Percentiles rank a stretch among this genome's conserved stretches.
These are phyloP conservation scores for Kickxella alabastrina DNA, from an alignment of 192 early-diverging fungal genomes.

Conservation along the genomic window DNA sequence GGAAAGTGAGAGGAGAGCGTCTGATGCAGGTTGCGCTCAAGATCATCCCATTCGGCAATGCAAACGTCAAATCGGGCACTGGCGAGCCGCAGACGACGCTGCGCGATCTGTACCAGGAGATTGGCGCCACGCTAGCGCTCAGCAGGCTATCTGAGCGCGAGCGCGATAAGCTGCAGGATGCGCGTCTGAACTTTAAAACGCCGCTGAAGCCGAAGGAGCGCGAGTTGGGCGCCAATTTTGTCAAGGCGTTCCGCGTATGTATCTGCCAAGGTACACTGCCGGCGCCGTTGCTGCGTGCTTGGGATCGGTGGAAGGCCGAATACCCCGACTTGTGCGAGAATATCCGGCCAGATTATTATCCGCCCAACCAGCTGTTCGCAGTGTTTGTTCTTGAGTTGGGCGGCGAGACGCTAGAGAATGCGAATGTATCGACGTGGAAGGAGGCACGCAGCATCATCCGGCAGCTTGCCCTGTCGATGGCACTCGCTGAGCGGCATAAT, in stretches of 20 bases:
- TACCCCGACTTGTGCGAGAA: constrained; percentile 65
- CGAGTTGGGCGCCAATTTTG: constrained; percentile 47
- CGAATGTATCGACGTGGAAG: constrained; percentile 55
- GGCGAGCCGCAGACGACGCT: constrained; percentile 52
- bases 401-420: constrained; percentile 64
- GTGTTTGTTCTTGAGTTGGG: constrained; percentile 71
- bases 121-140: constrained; percentile 55
- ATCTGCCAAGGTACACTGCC: constrained; percentile 71
- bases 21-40: constrained; percentile 70
- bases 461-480: constrained; percentile 62
- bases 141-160: constrained; percentile 51
- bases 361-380: constrained; percentile 65
- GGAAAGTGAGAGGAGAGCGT: constrained; percentile 42
- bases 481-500: constrained; percentile 54
- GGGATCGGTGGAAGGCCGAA: constrained; percentile 65
- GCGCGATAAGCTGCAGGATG: constrained; percentile 32
- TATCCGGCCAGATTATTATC: constrained; percentile 65
- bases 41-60: constrained; percentile 71
- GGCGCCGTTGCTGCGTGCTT: constrained; percentile 58
- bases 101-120: constrained; percentile 61
- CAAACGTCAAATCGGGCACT: constrained; percentile 35
- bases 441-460: constrained; percentile 63
- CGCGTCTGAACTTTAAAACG: constrained; percentile 38
- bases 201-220: constrained; percentile 41
- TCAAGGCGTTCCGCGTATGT: constrained; percentile 55